Conservation (phyloP, 2,329 filamentous ascomycete genomes). For the Westerdykella sp. region DNA sequence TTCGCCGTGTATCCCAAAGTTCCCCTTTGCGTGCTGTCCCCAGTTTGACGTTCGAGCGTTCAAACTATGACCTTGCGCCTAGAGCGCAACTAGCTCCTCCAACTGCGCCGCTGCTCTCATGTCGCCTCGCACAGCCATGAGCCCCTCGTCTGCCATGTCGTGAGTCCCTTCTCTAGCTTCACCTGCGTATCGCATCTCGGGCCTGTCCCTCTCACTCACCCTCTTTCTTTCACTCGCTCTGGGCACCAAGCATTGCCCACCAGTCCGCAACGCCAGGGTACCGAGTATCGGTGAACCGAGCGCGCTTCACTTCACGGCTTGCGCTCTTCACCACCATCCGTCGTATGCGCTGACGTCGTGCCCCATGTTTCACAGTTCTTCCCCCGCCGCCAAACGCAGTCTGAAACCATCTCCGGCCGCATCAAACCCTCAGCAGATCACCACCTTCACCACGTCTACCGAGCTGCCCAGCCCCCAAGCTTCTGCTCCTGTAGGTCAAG, state of each 20-base stretch:
- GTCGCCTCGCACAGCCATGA: slow-evolving; percentile 11
- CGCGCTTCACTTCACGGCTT: neutral
- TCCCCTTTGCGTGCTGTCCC: slow-evolving; percentile 26
- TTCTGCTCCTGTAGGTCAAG: slow-evolving; percentile 15
- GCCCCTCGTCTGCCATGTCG: slow-evolving; percentile 31
- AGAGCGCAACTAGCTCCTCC: slow-evolving; percentile 17
- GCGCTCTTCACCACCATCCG: neutral
- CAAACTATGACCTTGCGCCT: slow-evolving; percentile 31
- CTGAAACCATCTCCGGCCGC: slow-evolving; percentile 39
- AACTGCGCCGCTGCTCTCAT: slow-evolving; percentile 5
- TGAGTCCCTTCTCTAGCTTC: slow-evolving; percentile 27
- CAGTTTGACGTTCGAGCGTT: slow-evolving; percentile 23
- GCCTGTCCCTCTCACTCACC: neutral
- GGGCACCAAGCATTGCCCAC: neutral
- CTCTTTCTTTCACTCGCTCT: neutral
- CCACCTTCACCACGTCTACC: slow-evolving; percentile 16
- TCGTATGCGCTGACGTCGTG: slow-evolving; percentile 27
- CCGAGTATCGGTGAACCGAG: neutral
- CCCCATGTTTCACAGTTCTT: slow-evolving; percentile 31
- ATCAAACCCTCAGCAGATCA: slow-evolving; percentile 15
- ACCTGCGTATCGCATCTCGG: slow-evolving; percentile 9
- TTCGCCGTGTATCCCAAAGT: slow-evolving; percentile 20
- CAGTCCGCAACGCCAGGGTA: too few species aligned
- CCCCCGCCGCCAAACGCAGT: slow-evolving; percentile 40
- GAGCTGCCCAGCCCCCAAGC: slow-evolving; percentile 26